Evolutionary conservation across 768 basidiomycete species (phyloP).

Genomic region (Boletus pseudopeckii): DNA sequence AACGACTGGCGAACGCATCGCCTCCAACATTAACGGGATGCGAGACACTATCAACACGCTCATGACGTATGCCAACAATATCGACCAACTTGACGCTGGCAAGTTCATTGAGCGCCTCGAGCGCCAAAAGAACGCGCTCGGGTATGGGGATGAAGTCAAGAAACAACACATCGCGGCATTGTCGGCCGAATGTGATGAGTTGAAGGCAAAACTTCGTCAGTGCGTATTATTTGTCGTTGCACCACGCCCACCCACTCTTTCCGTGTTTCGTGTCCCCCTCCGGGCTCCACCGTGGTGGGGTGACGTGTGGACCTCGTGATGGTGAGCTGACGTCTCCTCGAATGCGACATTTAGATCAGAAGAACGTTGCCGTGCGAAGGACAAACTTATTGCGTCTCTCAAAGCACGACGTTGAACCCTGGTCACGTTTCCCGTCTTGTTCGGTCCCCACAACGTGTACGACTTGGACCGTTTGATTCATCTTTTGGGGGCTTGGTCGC

Average conservation of each 20-base stretch:
- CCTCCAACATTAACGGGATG: slow-evolving; percentile 1
- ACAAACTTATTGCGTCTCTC: not conserved
- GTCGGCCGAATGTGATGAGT: slow-evolving; percentile 1
- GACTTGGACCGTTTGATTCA: not conserved
- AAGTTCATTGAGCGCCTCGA: slow-evolving; percentile 39
- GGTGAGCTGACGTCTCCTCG: not conserved
- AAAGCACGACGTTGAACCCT: not conserved
- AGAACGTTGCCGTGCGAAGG: not conserved
- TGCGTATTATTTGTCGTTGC: not conserved
- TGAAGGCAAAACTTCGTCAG: not conserved
- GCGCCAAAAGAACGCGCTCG: slow-evolving; percentile 35
- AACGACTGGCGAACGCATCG: slow-evolving; percentile 26
- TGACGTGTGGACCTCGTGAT: not conserved
- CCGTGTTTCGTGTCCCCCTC: not conserved
- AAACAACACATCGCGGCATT: slow-evolving; percentile 15
- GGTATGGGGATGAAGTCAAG: slow-evolving; percentile 35
- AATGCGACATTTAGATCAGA: not conserved
- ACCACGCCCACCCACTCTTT: not conserved
- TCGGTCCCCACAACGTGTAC: not conserved
- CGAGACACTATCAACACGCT: not conserved
- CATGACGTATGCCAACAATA: slow-evolving; percentile 2
- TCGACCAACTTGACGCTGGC: slow-evolving; percentile 15
- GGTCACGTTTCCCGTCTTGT: not conserved
- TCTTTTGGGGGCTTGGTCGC: not conserved
- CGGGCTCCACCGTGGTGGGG: not conserved